phyloP scores from a whole-genome alignment of 441 rosid genomes.

The Syzygium syzygioides region DNA sequence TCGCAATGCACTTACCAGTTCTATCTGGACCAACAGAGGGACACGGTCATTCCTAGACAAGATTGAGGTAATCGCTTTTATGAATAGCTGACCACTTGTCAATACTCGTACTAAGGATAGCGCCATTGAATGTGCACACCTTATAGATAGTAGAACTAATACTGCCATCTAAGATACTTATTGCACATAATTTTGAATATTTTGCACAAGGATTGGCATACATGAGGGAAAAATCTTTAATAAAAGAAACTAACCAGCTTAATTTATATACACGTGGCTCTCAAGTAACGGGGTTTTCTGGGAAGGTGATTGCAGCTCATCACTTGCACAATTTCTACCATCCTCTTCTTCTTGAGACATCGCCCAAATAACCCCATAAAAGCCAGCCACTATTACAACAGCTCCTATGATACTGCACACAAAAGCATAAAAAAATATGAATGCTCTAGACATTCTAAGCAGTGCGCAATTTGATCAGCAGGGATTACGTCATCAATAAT shows the following conservation, averaged over 20 bases:
- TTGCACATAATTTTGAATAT: neutral
- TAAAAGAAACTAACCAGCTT: neutral
- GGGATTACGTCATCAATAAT: neutral
- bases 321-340: neutral
- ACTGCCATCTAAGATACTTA: neutral
- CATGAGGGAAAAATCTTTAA: neutral
- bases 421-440: neutral
- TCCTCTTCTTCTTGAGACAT: slow-evolving; percentile 26
- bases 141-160: neutral
- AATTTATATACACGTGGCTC: neutral
- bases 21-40: neutral
- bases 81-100: neutral
- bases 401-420: slow-evolving; percentile 41
- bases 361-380: slow-evolving; percentile 56
- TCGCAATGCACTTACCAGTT: neutral
- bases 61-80: neutral
- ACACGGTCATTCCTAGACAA: neutral
- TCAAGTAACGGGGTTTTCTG: slow-evolving; percentile 22
- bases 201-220: neutral
- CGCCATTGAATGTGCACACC: neutral
- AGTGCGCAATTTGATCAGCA: neutral
- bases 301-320: neutral
- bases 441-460: neutral
- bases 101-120: neutral
- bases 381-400: slow-evolving; percentile 35